Conservation (phyloP, 345 rosid genomes). For the Alliaria petiolata region DNA sequence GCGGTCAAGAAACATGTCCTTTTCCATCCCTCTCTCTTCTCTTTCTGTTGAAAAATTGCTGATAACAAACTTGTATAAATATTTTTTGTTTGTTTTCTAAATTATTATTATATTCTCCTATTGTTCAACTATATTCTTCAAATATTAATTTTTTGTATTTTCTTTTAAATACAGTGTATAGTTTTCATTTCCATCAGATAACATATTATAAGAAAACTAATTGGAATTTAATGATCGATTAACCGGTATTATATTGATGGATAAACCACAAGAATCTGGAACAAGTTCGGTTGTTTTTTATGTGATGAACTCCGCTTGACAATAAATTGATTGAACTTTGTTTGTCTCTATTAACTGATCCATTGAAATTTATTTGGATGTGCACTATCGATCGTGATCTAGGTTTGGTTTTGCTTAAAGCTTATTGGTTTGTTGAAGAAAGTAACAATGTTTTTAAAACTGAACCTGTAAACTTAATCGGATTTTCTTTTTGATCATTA, state of each 20-base stretch:
- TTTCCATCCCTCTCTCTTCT: constrained; percentile 28
- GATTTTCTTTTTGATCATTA: background rate
- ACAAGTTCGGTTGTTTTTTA: background rate
- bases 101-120: constrained; percentile 6
- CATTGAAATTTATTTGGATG: constrained; percentile 1
- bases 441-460: background rate
- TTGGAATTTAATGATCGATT: background rate
- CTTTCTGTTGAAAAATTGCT: constrained; percentile 2
- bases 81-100: constrained; percentile 22
- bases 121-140: constrained; percentile 1
- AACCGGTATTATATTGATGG: constrained; percentile 12
- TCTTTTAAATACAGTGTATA: background rate
- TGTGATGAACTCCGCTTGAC: background rate
- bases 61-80: constrained; percentile 32
- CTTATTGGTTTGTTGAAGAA: background rate
- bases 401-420: background rate
- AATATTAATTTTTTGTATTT: background rate
- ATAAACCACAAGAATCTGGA: constrained; percentile 3
- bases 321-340: background rate
- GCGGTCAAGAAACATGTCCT: constrained; percentile 45
- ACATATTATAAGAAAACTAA: background rate
- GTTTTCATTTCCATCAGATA: constrained; percentile 10
- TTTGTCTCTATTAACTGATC: constrained; percentile 4
- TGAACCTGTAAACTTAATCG: background rate
- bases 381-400: background rate